Conservation (phyloP, 352 stramenopile genomes). For the Pythium brachiatum region DNA sequence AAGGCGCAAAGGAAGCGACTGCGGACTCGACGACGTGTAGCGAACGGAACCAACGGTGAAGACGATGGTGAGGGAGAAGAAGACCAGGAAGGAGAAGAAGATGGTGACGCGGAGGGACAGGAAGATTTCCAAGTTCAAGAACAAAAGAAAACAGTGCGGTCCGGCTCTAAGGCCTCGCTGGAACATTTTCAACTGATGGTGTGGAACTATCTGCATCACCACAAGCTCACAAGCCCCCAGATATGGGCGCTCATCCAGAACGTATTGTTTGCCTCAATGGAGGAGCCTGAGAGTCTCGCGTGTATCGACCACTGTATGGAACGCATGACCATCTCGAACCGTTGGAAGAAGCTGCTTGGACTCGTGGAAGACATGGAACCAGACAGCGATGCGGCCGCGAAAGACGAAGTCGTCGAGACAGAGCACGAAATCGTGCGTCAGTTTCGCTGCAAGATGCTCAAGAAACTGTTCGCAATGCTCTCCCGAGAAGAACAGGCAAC, state of each 20-base stretch:
- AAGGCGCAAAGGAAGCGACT: conserved; percentile 26
- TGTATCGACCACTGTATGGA: conserved; percentile 46
- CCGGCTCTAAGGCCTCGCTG: conserved; percentile 22
- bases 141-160: conserved; percentile 3
- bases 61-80: conserved; percentile 15
- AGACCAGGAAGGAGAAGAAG: conserved; percentile 1
- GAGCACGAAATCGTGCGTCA: conserved; percentile 4
- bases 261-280: conserved; percentile 45
- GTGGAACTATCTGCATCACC: conserved; percentile 55
- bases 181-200: conserved; percentile 63
- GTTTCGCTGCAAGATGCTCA: conserved; percentile 45
- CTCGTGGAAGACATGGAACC: conserved; percentile 40
- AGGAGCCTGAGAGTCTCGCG: conserved; percentile 38
- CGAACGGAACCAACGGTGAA: conserved; percentile 24
- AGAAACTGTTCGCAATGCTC: conserved; percentile 57
- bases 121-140: background rate
- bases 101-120: conserved; percentile 12
- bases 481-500: conserved; percentile 40
- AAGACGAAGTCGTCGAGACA: background rate
- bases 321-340: conserved; percentile 29
- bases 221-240: conserved; percentile 45
- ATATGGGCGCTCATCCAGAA: conserved; percentile 41
- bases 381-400: conserved; percentile 14
- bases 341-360: conserved; percentile 45
- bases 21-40: conserved; percentile 1